Evolutionary conservation across 768 basidiomycete species (phyloP), one percentile per base, ranked within the genome.

Genomic region (Neoboletus subvelutipes): DNA sequence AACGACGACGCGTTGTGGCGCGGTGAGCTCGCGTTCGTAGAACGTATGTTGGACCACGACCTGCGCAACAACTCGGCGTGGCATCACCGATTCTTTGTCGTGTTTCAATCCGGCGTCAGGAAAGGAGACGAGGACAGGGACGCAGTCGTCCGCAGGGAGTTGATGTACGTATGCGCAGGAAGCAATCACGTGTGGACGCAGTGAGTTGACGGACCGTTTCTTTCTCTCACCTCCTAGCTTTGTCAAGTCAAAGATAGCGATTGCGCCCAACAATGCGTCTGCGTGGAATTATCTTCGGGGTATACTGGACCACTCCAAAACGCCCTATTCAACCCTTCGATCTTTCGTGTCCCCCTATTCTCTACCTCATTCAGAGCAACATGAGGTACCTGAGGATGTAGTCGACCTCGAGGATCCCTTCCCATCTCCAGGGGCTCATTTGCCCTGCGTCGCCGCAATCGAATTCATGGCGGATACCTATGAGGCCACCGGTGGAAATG

Each of bases 221-320:
- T 12, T 4, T 15, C 17, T 15, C 31, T 12, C 45, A 10, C 10
- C 31, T n/a, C 26, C 10, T 62, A 94, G 92, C 15, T 97, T 85
- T 64, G 80, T 83, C n/a, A 91, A 95, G 72, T 78, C 86, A 63
- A 87, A 86, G 67, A 90, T 98, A 50, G 83, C 89, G 20, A 74
- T 88, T 12, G 92, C 91, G 5, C 94, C 97, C 8, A 95, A 94
- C 71, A 99, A 99, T 64, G 82, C 87, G 0, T 96, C 94, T 0
- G 90, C 93, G 1, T 99, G 97, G 97, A 97, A 97, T 71, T 99
- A 97, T 72, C 81, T 98, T 11, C 84, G 96, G 58, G 97, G 91
- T 8, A 68, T 89, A n/a, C 80, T 96, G 22, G 81, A 87, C 34
- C 76, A 81, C 63, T 81, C 82, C 52, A 69, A 77, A 13, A 78